Evolutionary conservation across 768 basidiomycete species (phyloP).

Genomic region (Myochromella boudieri): DNA sequence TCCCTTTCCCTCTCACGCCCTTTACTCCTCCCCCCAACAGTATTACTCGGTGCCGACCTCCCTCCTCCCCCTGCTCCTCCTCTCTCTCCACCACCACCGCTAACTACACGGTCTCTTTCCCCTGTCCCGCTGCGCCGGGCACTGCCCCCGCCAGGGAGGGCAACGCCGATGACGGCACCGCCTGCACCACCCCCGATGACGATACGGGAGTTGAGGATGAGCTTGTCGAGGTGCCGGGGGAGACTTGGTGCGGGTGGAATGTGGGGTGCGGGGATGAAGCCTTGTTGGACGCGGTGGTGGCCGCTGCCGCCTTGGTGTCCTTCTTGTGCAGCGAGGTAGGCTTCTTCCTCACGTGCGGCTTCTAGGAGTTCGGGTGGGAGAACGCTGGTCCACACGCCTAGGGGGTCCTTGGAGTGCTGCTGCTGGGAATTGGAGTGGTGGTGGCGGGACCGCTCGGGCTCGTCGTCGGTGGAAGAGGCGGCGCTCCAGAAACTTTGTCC

Average conservation of each 20-base stretch:
- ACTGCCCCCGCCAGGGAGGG: constrained; percentile 25
- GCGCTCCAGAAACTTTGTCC: constrained; percentile 45
- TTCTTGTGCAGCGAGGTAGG: constrained; percentile 54
- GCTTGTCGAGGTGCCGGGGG: constrained; percentile 90
- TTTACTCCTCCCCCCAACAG: constrained; percentile 19
- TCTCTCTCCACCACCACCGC: constrained; percentile 26
- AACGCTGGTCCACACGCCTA: constrained; percentile 66
- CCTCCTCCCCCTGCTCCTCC: constrained; percentile 18
- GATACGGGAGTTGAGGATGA: constrained; percentile 73
- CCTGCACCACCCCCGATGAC: constrained; percentile 26
- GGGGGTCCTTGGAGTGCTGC: constrained; percentile 8
- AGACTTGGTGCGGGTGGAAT: constrained; percentile 87
- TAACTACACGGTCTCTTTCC: no score
- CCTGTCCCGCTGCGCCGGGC: no score
- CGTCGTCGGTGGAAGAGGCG: constrained; percentile 34
- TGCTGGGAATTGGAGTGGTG: not conserved
- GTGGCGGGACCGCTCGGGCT: constrained; percentile 18
- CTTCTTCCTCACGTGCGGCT: constrained; percentile 84
- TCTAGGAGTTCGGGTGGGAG: constrained; percentile 78
- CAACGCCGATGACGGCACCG: constrained; percentile 24
- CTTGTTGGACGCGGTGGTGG: constrained; percentile 27
- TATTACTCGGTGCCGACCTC: constrained; percentile 16
- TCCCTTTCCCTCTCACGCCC: constrained; percentile 16
- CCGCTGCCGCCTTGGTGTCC: constrained; percentile 29
- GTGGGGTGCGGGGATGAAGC: constrained; percentile 63